A percentile compares a stretch with the other conserved stretches of the same genome.
Conservation (phyloP, 495 filamentous ascomycete genomes). For the Lophiostoma macrostomum region DNA sequence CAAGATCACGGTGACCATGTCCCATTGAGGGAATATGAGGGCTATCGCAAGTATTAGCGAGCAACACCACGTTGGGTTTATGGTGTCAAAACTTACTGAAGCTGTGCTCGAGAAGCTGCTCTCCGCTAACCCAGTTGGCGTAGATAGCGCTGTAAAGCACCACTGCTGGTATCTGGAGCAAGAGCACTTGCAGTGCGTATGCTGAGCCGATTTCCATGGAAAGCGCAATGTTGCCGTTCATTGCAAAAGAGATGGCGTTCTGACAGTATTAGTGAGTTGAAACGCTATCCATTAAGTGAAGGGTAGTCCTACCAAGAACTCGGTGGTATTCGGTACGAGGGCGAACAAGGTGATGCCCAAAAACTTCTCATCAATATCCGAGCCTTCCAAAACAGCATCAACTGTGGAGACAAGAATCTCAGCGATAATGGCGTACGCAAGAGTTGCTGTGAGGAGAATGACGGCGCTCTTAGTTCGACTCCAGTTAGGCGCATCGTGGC, state of each 20-base stretch:
- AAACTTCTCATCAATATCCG: conserved; percentile 96
- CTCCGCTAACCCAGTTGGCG: conserved; percentile 49
- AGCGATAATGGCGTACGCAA: conserved; percentile 92
- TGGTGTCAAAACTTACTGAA: conserved; percentile 78
- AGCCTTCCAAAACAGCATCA: conserved; percentile 83
- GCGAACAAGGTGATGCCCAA: conserved; percentile 96
- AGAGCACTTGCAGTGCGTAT: conserved; percentile 94
- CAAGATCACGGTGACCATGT: conserved; percentile 95
- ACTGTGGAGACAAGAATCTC: conserved; percentile 97
- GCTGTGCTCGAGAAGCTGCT: conserved; percentile 67
- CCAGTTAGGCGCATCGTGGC: conserved; percentile 98
- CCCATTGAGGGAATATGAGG: conserved; percentile 98
- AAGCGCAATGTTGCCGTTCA: conserved; percentile 99
- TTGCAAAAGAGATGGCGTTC: conserved; percentile 99
- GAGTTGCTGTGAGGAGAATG: conserved; percentile 83
- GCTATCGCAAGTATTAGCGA: conserved; percentile 39
- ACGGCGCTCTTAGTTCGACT: conserved; percentile 83
- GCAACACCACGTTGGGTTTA: no score
- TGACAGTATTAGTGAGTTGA: conserved; percentile 49
- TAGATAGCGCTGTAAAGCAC: conserved; percentile 82
- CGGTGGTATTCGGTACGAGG: conserved; percentile 95
- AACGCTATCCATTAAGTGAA: conserved; percentile 38
- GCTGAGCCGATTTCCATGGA: conserved; percentile 99
- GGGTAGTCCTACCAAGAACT: conserved; percentile 73
- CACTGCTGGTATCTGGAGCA: conserved; percentile 92